phyloP scores from a whole-genome alignment of 257 asterid species.

The Solanum tarijense region DNA sequence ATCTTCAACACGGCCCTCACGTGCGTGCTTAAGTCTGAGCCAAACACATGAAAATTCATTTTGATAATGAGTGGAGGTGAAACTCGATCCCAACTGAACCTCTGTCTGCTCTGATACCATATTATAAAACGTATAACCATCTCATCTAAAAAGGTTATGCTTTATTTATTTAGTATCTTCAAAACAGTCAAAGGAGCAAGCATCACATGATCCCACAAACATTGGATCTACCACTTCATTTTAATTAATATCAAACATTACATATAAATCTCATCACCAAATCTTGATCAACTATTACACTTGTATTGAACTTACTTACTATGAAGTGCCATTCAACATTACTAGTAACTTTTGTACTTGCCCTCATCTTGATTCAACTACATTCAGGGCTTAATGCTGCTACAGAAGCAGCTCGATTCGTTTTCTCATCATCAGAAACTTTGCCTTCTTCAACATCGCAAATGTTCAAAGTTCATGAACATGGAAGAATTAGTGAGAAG shows the following conservation, averaged over 20 bases:
- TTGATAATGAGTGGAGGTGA: neutral
- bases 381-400: neutral
- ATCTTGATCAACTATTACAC: neutral
- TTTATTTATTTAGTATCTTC: neutral
- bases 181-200: conserved; percentile 11
- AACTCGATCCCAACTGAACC: neutral
- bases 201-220: conserved; percentile 28
- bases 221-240: neutral
- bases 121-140: neutral
- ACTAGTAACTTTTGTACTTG: neutral
- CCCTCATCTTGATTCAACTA: neutral
- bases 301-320: neutral
- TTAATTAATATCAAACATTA: neutral
- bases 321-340: conserved; percentile 2
- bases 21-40: neutral
- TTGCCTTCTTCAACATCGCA: neutral
- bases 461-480: neutral
- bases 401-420: conserved; percentile 2
- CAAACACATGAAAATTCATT: neutral
- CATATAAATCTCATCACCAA: neutral
- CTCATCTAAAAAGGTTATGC: neutral
- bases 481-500: neutral
- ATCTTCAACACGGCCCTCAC: neutral
- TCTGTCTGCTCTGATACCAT: neutral
- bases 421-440: neutral